Base-by-base conservation (phyloP, 495 filamentous ascomycete genomes). In the Durotheca rogersii region DNA sequence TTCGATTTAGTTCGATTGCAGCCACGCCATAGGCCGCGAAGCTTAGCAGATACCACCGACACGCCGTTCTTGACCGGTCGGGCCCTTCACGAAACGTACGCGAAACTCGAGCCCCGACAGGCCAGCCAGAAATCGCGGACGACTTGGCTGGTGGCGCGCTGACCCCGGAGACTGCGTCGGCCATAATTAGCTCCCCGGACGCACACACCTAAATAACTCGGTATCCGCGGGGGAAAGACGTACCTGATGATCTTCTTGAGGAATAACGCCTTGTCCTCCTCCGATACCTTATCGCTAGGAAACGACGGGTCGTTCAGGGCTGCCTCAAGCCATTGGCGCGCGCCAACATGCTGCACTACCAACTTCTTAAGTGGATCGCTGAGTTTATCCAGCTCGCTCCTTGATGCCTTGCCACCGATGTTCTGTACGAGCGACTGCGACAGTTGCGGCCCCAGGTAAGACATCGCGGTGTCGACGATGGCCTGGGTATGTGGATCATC, bases 301-400 rank as follows among this genome's bases (percentile, higher is more conserved):
- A 88, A 82, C 0, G 61, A 67, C 4, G 73, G 65, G 44, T 67
- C 68, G 19, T 70, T 49, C 20, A 89, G 55, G 11, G 84, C 84
- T 6, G 62, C 61, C 25, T 81, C 69, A 6, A 89, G 67, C 86
- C 86, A 89, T 4, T 46, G 58, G 61, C 78, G 80, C 3, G 83
- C 75, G 12, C 66, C 64, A n/a, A 78, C 72, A 14, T 89, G 81
- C 23, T 80, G 74, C 45, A 81, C 78, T 2, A 95, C 73, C 2
- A 93, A 69, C 54, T 84, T 87, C 68, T 88, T 87, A 12, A 96
- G 75, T 19, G 87, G 88, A 35, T 92, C 87, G 46, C 76, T 80
- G 4, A 95, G 73, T 53, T 75, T 81, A 39, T 89, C 85, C 0
- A 95, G 71, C 57, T 96, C 90, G 42, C 85, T 89, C 36, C 90